A percentile compares a stretch with the other conserved stretches of the same genome.
Conservation (phyloP, 2,329 filamentous ascomycete genomes). For the Fusarium buharicum region DNA sequence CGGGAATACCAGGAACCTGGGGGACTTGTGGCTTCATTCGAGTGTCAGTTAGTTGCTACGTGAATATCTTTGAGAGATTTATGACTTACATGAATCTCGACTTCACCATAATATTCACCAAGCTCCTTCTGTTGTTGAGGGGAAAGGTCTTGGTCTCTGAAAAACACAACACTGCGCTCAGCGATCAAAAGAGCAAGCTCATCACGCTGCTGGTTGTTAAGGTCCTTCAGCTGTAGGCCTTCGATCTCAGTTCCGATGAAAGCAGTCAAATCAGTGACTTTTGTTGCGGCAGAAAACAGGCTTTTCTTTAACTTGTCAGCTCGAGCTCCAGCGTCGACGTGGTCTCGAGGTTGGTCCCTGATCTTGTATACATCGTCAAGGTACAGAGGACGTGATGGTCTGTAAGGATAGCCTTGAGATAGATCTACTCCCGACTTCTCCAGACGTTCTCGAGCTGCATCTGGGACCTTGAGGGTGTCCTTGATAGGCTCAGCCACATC, state of each 20-base stretch:
- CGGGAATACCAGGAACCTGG: conserved; percentile 73
- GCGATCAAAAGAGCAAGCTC: conserved; percentile 71
- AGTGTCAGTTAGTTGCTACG: not conserved
- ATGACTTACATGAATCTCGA: conserved; percentile 72
- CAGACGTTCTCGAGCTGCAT: conserved; percentile 65
- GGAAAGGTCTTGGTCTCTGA: conserved; percentile 69
- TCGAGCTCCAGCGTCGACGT: conserved; percentile 70
- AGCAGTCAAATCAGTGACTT: conserved; percentile 69
- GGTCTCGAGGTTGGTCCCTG: conserved; percentile 63
- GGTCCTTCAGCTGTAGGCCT: conserved; percentile 70
- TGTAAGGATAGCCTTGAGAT: conserved; percentile 76
- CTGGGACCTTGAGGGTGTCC: conserved; percentile 71
- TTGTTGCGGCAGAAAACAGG: conserved; percentile 68
- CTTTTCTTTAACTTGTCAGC: conserved; percentile 73
- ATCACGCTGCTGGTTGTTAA: conserved; percentile 68
- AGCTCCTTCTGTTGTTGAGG: conserved; percentile 72
- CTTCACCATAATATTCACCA: conserved; percentile 70
- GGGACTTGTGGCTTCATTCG: conserved; percentile 71
- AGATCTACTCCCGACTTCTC: conserved; percentile 76
- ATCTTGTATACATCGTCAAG: conserved; percentile 76
- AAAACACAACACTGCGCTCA: conserved; percentile 73
- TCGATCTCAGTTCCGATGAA: conserved; percentile 74
- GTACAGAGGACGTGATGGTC: conserved; percentile 73
- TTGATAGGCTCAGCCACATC: conserved; percentile 72
- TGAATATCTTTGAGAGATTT: rapidly evolving